Evolutionary conservation across 148 eudicot genomes (phyloP).

Genomic region (Chenopodium quinoa): DNA sequence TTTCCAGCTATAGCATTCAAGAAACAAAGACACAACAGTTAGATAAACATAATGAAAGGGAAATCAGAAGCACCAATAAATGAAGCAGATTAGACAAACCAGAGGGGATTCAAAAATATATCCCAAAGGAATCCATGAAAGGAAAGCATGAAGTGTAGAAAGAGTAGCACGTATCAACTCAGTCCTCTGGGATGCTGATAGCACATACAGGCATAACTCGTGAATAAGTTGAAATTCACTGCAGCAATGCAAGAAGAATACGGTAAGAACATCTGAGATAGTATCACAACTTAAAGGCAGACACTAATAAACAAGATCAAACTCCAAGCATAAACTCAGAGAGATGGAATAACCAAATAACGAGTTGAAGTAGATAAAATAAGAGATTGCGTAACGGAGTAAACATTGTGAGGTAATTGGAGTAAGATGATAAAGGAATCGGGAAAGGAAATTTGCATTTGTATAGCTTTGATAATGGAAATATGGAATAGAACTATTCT

Average conservation of each 20-base stretch:
- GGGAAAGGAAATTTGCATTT: too few relatives aligned
- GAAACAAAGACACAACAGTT: constrained; percentile 1
- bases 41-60: neutral
- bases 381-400: too few relatives aligned
- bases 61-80: neutral
- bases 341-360: too few relatives aligned
- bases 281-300: neutral
- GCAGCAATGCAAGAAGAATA: constrained; percentile 28
- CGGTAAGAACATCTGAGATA: neutral
- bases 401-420: too few relatives aligned
- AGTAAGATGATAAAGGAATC: too few relatives aligned
- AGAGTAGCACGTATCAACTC: constrained; percentile 91
- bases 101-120: constrained; percentile 96
- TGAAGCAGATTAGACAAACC: constrained; percentile 49
- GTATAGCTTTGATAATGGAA: too few relatives aligned
- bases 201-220: constrained; percentile 91
- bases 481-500: too few relatives aligned
- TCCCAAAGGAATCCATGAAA: constrained; percentile 98
- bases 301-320: neutral
- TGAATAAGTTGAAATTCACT: constrained; percentile 98
- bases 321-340: too few relatives aligned
- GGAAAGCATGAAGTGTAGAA: constrained; percentile 91
- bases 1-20: constrained; percentile 62
- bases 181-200: constrained; percentile 89
- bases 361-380: too few relatives aligned